phyloP scores from a whole-genome alignment of 345 rosid genomes.

The Sisymbrium altissimum region DNA sequence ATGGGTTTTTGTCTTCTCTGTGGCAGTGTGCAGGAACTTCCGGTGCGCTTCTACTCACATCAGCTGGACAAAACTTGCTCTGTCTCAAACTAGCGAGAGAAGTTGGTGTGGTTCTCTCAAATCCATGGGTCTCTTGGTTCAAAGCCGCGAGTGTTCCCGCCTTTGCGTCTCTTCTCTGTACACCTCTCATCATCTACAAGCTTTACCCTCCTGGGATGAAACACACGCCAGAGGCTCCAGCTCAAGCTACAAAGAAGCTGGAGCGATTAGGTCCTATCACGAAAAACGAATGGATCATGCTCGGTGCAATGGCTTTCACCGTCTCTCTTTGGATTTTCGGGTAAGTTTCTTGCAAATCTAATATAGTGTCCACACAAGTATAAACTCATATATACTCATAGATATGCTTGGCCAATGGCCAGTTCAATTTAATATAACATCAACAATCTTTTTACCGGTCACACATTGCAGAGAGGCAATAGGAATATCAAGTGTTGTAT shows the following conservation, averaged over 20 bases:
- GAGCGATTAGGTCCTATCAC: constrained; percentile 76
- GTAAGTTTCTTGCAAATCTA: constrained; percentile 45
- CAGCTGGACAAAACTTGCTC: constrained; percentile 92
- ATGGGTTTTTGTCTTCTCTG: constrained; percentile 19
- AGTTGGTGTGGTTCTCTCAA: constrained; percentile 69
- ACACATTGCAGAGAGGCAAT: constrained; percentile 55
- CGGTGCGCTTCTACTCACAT: constrained; percentile 90
- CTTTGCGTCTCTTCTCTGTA: constrained; percentile 60
- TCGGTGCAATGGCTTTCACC: constrained; percentile 80
- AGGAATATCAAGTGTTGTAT: constrained; percentile 86
- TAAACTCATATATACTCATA: too few relatives aligned
- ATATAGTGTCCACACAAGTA: neutral
- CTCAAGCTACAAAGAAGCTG: constrained; percentile 78
- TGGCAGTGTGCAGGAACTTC: constrained; percentile 73
- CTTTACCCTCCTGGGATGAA: constrained; percentile 89
- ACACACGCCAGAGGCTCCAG: constrained; percentile 96
- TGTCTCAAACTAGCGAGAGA: constrained; percentile 94
- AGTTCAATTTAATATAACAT: too few relatives aligned
- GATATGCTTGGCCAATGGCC: too few relatives aligned
- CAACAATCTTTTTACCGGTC: neutral
- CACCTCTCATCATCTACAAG: constrained; percentile 74
- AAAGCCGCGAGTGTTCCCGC: constrained; percentile 91
- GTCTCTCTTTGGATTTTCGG: constrained; percentile 91
- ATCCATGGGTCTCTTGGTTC: constrained; percentile 95
- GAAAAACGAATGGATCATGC: constrained; percentile 84